phyloP scores from a whole-genome alignment of 345 rosid genomes.

The Arabidopsis arenosa region DNA sequence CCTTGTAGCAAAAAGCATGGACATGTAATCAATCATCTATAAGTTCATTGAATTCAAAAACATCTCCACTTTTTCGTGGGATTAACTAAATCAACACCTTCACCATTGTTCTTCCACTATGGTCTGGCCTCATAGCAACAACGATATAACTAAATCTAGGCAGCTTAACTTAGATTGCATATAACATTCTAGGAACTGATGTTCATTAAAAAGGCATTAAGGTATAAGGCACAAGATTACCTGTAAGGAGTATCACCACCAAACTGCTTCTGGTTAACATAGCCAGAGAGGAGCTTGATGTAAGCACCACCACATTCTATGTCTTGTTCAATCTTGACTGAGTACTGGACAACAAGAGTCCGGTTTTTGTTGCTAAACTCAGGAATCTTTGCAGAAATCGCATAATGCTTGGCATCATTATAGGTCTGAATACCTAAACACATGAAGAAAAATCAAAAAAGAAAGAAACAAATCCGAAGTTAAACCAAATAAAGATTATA shows the following conservation, averaged over 20 bases:
- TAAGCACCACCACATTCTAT: conserved; percentile 98
- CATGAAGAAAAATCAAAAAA: background rate
- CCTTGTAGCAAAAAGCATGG: background rate
- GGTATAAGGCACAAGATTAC: conserved; percentile 45
- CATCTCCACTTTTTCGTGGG: background rate
- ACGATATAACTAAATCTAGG: conserved; percentile 4
- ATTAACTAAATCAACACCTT: conserved; percentile 17
- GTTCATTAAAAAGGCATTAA: background rate
- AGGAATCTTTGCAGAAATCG: conserved; percentile 87
- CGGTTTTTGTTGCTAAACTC: conserved; percentile 86
- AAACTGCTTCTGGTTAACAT: conserved; percentile 94
- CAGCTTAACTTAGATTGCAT: conserved; percentile 3
- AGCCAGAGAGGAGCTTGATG: conserved; percentile 92
- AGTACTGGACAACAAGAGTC: conserved; percentile 88
- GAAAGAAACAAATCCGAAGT: too few relatives aligned
- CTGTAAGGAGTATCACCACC: conserved; percentile 99
- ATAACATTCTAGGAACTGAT: conserved; percentile 5
- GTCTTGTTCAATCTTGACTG: conserved; percentile 85
- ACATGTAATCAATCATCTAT: background rate
- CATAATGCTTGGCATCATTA: conserved; percentile 82
- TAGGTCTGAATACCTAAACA: conserved; percentile 82
- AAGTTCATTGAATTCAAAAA: conserved; percentile 15
- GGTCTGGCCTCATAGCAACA: conserved; percentile 1
- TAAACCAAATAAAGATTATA: background rate
- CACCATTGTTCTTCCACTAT: conserved; percentile 6